Evolutionary conservation across 2,329 filamentous ascomycete genomes (phyloP).

Genomic region (Monosporascus sp.): DNA sequence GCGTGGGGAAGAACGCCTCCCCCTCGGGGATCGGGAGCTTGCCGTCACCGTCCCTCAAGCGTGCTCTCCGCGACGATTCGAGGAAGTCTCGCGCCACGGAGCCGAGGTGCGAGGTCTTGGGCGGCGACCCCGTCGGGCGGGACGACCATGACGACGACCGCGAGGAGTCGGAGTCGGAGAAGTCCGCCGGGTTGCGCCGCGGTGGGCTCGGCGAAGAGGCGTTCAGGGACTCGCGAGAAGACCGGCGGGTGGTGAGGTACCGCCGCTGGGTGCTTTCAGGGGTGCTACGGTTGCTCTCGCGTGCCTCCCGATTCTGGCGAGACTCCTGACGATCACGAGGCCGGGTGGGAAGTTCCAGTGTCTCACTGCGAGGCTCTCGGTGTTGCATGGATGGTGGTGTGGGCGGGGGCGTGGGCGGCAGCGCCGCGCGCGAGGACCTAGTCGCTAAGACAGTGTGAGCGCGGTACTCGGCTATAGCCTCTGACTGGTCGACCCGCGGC

Average conservation of each 20-base stretch:
- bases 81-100: not conserved
- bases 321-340: not conserved
- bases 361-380: not conserved
- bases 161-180: not conserved
- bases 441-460: not conserved
- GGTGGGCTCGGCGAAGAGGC: too few species aligned
- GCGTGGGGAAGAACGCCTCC: slow-evolving; percentile 19
- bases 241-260: too few species aligned
- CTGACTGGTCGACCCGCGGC: not conserved
- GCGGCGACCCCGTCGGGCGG: not conserved
- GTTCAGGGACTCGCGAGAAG: too few species aligned
- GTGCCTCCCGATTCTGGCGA: not conserved
- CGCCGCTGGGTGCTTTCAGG: too few species aligned
- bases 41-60: not conserved
- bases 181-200: not conserved
- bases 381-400: not conserved
- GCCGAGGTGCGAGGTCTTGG: not conserved
- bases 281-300: not conserved
- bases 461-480: not conserved
- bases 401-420: not conserved
- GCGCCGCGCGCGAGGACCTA: too few species aligned
- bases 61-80: not conserved
- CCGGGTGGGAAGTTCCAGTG: too few species aligned
- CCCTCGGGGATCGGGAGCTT: slow-evolving; percentile 4
- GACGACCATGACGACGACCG: not conserved